Conservation (phyloP, 345 rosid genomes). For the Kandelia obovata region DNA sequence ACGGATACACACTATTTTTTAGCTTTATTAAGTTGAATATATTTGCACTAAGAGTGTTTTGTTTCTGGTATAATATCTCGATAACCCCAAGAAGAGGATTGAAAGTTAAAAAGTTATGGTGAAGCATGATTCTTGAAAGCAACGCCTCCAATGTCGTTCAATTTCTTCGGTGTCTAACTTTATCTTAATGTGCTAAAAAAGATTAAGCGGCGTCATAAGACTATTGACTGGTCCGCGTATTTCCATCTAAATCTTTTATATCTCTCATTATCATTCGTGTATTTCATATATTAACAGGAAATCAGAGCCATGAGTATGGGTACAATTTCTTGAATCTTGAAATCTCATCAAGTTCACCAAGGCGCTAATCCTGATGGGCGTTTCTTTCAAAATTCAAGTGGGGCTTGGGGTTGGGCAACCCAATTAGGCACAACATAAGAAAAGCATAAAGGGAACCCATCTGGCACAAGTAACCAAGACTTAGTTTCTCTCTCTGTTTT, state of each 20-base stretch:
- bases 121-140: constrained; percentile 27
- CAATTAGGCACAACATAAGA: constrained; percentile 8
- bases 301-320: too few species aligned
- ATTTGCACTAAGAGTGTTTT: too few species aligned
- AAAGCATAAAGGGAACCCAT: constrained; percentile 37
- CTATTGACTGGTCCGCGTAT: constrained; percentile 4
- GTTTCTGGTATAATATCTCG: neutral
- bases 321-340: constrained; percentile 2
- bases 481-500: constrained; percentile 3
- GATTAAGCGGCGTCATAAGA: neutral
- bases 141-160: constrained; percentile 6
- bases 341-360: too few species aligned
- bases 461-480: constrained; percentile 36
- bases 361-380: constrained; percentile 10
- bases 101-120: constrained; percentile 1
- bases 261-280: too few species aligned
- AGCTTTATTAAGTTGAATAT: too few species aligned
- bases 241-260: neutral
- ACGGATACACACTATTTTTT: neutral
- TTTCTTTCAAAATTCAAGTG: constrained; percentile 17
- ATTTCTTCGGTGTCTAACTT: constrained; percentile 20
- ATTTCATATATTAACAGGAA: neutral
- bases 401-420: constrained; percentile 24
- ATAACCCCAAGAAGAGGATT: neutral
- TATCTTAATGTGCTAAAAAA: constrained; percentile 9